Conservation (phyloP, 495 filamentous ascomycete genomes). For the Chlorociboria aeruginascens region DNA sequence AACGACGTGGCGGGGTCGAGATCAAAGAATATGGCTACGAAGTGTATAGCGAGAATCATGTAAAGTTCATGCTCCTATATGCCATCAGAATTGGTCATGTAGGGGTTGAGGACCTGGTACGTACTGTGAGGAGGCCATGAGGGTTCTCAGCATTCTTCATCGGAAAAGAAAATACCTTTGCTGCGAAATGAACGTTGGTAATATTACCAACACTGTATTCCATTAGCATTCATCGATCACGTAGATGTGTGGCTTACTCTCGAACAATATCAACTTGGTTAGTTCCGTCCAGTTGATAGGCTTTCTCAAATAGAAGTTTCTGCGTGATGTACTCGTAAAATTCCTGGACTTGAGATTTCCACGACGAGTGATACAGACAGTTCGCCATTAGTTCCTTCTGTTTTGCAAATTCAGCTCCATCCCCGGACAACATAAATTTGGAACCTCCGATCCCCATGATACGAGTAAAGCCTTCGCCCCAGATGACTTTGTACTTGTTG, state of each 20-base stretch:
- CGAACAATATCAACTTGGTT: conserved; percentile 41
- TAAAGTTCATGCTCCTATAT: conserved; percentile 53
- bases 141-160: conserved; percentile 57
- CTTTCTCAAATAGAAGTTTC: conserved; percentile 30
- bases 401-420: conserved; percentile 31
- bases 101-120: too few relatives aligned
- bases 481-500: neutral
- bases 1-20: conserved; percentile 39
- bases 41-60: conserved; percentile 54
- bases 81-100: too few relatives aligned
- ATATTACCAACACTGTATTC: conserved; percentile 65
- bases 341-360: conserved; percentile 44
- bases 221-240: conserved; percentile 52
- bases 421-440: conserved; percentile 46
- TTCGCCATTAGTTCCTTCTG: conserved; percentile 41
- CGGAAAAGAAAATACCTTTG: conserved; percentile 58
- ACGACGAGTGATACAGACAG: conserved; percentile 35
- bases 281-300: neutral
- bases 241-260: conserved; percentile 17
- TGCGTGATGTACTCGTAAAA: conserved; percentile 55
- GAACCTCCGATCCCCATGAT: conserved; percentile 14
- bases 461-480: neutral
- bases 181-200: conserved; percentile 57
- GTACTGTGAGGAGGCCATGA: conserved; percentile 52
- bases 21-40: conserved; percentile 35